Conservation (phyloP, 176 grass and related monocot genomes). For the Sorghum bicolor region DNA sequence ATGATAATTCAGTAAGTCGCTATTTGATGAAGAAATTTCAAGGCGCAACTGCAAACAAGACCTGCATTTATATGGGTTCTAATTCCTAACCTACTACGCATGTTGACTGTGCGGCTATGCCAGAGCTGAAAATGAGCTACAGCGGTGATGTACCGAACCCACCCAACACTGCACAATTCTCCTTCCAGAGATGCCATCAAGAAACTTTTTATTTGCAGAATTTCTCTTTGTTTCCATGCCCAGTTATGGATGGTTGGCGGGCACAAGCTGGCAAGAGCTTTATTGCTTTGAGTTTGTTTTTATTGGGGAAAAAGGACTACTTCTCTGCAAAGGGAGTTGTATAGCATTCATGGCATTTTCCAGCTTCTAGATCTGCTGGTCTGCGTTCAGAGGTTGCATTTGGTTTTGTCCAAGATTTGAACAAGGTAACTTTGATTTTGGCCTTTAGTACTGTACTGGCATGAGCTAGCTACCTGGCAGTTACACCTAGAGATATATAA, state of each 20-base stretch:
- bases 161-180: background rate
- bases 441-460: background rate
- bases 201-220: background rate
- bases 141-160: background rate
- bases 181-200: background rate
- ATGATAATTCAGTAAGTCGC: no score
- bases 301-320: slow-evolving; percentile 4
- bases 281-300: slow-evolving; percentile 4
- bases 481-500: background rate
- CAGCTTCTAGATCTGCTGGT: slow-evolving; percentile 1
- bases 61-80: background rate
- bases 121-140: background rate
- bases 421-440: background rate
- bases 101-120: no score
- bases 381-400: background rate
- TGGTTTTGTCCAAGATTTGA: background rate
- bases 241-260: slow-evolving; percentile 7
- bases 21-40: background rate
- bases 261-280: slow-evolving; percentile 13
- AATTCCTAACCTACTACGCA: background rate
- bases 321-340: background rate
- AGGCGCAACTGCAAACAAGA: background rate
- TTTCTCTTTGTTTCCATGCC: background rate
- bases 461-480: background rate
- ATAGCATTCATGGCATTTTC: slow-evolving; percentile 25